Evolutionary conservation across 2,329 filamentous ascomycete species (phyloP).

Genomic region (Monosporascus sp.): DNA sequence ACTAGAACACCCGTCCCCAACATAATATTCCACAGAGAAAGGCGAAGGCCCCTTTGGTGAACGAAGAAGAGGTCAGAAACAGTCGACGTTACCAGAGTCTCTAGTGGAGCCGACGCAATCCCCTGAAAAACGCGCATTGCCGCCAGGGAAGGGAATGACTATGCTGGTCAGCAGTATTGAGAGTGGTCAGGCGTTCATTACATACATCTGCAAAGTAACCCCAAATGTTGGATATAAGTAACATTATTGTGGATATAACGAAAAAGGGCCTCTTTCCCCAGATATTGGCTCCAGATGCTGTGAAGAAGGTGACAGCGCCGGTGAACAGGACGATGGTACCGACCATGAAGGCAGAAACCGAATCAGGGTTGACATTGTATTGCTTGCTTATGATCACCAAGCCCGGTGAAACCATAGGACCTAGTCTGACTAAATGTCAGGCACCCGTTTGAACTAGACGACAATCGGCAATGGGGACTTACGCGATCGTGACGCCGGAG

Average conservation of each 20-base stretch:
- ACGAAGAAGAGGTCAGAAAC: slow-evolving; percentile 20
- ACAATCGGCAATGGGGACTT: slow-evolving; percentile 3
- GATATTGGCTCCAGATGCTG: slow-evolving; percentile 17
- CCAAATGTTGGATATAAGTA: slow-evolving; percentile 18
- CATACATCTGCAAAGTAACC: slow-evolving; percentile 18
- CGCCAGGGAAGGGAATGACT: slow-evolving; percentile 18
- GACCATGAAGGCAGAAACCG: slow-evolving; percentile 16
- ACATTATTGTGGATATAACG: slow-evolving; percentile 16
- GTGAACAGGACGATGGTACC: slow-evolving; percentile 18
- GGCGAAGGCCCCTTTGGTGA: slow-evolving; percentile 16
- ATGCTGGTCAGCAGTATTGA: not conserved
- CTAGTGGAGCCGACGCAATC: slow-evolving; percentile 16
- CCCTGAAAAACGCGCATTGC: slow-evolving; percentile 21
- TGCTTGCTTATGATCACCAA: slow-evolving; percentile 14
- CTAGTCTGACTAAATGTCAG: slow-evolving; percentile 11
- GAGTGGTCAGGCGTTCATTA: not conserved
- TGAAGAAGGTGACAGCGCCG: slow-evolving; percentile 16
- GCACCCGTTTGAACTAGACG: not conserved
- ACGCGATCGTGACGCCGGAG: slow-evolving; percentile 18
- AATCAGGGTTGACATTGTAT: slow-evolving; percentile 12
- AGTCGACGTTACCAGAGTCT: slow-evolving; percentile 18
- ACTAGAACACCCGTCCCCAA: slow-evolving; percentile 15
- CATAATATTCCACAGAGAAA: slow-evolving; percentile 19
- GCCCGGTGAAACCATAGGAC: slow-evolving; percentile 19
- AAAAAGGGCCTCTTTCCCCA: slow-evolving; percentile 22